Conservation (phyloP, 1,139 yeast genomes). For the Chernovozyma aurita region DNA sequence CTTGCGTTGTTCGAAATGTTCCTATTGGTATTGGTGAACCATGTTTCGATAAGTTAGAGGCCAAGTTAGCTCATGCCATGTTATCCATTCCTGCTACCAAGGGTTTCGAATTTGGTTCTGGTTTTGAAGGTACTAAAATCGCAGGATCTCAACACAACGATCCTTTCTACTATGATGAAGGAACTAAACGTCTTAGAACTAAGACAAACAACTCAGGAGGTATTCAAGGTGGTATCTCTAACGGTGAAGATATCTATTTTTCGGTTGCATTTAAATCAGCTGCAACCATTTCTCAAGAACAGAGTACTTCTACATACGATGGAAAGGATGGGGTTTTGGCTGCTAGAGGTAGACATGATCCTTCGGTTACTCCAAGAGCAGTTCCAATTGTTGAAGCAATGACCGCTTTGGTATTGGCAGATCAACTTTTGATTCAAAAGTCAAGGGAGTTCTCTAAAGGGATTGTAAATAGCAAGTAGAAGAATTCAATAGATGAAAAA, state of each 20-base stretch:
- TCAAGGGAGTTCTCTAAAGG: constrained; percentile 56
- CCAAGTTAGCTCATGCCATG: constrained; percentile 95
- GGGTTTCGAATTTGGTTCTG: constrained; percentile 97
- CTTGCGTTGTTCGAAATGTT: constrained; percentile 91
- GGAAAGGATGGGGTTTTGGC: constrained; percentile 85
- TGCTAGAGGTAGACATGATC: constrained; percentile 98
- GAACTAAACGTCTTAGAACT: constrained; percentile 64
- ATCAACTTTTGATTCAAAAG: constrained; percentile 66
- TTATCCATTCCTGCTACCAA: constrained; percentile 94
- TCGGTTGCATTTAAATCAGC: constrained; percentile 97
- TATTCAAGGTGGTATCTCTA: constrained; percentile 95
- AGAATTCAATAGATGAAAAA: background rate
- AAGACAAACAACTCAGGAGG: constrained; percentile 94
- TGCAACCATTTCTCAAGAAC: constrained; percentile 94
- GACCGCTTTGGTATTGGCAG: constrained; percentile 92
- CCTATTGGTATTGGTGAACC: constrained; percentile 98
- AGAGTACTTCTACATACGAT: constrained; percentile 79
- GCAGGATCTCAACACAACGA: constrained; percentile 96
- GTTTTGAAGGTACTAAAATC: constrained; percentile 81
- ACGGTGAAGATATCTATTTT: constrained; percentile 93
- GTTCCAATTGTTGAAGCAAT: constrained; percentile 97
- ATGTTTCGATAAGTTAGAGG: constrained; percentile 93
- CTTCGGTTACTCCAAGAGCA: constrained; percentile 97
- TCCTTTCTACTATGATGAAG: constrained; percentile 61
- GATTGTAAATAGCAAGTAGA: constrained; percentile 11